Base-by-base conservation (phyloP, 176 grass and related monocot genomes). In the Typha latifolia region DNA sequence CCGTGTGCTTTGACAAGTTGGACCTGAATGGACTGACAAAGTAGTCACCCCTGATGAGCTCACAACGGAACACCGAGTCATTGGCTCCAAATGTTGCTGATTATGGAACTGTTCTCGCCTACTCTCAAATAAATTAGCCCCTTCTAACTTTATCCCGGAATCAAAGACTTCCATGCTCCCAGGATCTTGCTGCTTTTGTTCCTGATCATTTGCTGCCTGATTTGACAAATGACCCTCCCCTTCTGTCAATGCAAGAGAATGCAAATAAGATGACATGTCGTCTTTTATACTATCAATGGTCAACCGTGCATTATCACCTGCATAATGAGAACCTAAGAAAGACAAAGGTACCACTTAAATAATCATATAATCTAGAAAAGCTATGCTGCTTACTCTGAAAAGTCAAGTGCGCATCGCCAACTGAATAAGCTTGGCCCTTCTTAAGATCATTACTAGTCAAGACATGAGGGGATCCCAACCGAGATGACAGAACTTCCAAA, bases 211-310 rank as follows among this genome's bases (percentile, higher is more conserved):
- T 64, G 34, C 27, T 29, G 15, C 64, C 71, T 72, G 71, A 75
- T 68, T 73, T 14, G 34, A 63, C 73, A 76, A 84, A 82, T 61
- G 78, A 72, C 79, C 52, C 67, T 82, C 82, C 78, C 70, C 72
- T 78, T 78, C 80, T 75, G 82, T 78, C 80, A 96, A 91, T 79
- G 82, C 77, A 72, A 91, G 77, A 85, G 80, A 86, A 83, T 84
- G 80, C 72, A 91, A 66, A 73, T 89, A 86, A 86, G 82, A 86
- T 55, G 69, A 84, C 78, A 86, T 86, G 69, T 72, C 79, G 69
- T 97, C 72, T 67, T 74, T 83, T 84, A 69, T 84, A 82, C 82
- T 84, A 72, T 86, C 80, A 82, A 64, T 29, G 69, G 72, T 88
- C 27, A 82, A 32, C 14, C 67, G 71, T 84, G 81, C 32, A 71